phyloP scores from a whole-genome alignment of 2,329 filamentous ascomycete genomes.

The Fusarium coffeatum region DNA sequence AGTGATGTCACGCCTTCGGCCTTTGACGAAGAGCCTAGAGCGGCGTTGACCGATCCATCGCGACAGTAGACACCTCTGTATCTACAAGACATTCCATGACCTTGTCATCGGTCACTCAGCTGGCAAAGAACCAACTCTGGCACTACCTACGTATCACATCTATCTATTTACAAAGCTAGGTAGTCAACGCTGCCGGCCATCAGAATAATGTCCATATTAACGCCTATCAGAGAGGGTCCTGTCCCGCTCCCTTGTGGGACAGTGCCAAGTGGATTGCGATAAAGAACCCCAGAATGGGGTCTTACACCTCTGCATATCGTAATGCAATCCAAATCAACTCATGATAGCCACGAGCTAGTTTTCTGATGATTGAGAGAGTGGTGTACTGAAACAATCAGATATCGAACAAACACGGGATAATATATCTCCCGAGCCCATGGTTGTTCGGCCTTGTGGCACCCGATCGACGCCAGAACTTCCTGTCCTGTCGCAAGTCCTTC shows the following conservation, averaged over 20 bases:
- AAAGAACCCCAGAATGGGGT: slow-evolving; percentile 30
- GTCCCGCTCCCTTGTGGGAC: slow-evolving; percentile 43
- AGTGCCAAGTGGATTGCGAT: slow-evolving; percentile 41
- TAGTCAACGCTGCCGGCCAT: slow-evolving; percentile 17
- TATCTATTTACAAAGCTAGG: neutral
- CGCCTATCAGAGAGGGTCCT: slow-evolving; percentile 43
- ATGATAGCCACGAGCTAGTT: neutral
- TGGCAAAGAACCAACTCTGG: slow-evolving; percentile 3
- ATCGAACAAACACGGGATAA: slow-evolving; percentile 3
- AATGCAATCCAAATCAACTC: slow-evolving; percentile 11
- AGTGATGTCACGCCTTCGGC: slow-evolving; percentile 31
- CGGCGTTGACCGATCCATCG: slow-evolving; percentile 18
- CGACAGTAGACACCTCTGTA: slow-evolving; percentile 18
- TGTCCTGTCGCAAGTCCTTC: slow-evolving; percentile 17
- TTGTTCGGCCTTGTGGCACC: slow-evolving; percentile 5
- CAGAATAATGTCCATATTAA: slow-evolving; percentile 21
- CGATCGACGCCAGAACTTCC: slow-evolving; percentile 24
- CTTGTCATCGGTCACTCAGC: slow-evolving; percentile 14
- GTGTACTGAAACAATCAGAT: neutral
- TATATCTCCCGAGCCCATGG: neutral
- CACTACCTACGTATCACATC: slow-evolving; percentile 4
- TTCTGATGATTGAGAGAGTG: neutral
- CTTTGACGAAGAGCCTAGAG: slow-evolving; percentile 12
- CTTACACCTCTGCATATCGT: slow-evolving; percentile 37
- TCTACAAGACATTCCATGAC: slow-evolving; percentile 1